Base-by-base conservation (phyloP, 225 moss, liverwort and hornwort species). In the Pleurozium schreberi region DNA sequence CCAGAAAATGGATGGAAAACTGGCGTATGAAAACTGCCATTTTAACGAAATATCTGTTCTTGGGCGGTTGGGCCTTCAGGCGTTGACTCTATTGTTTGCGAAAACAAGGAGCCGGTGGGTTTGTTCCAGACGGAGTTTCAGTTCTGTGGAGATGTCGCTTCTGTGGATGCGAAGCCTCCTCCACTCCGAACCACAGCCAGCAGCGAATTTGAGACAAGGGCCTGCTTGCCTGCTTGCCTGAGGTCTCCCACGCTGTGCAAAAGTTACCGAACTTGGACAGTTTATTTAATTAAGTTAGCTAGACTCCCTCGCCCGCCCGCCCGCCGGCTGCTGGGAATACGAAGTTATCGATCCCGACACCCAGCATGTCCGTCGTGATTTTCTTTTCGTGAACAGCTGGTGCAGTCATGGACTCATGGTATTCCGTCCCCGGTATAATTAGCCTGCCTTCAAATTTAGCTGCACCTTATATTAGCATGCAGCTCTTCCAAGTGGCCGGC, bases 401-500 rank as follows among this genome's bases (percentile, higher is more conserved):
- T 14, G 63, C 33, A 43, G 73, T n/a, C n/a, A n/a, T n/a, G n/a
- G n/a, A n/a, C n/a, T n/a, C 58, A 2, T 79, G 40, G 57, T 57
- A 76, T 52, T n/a, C 71, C 63, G 53, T 75, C 83, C 63, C 26
- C 13, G 2, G 8, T 64, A 43, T 19, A 73, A 84, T 88, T 86
- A 86, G 89, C 31, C 36, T 0, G 5, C 42, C 6, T 12, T 62
- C 58, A 86, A 83, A 92, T 83, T 73, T 86, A 90, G 88, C 25
- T 8, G 10, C 18, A 36, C 15, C 88, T 90, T 77, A 86, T 50
- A 81, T 83, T 90, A 82, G 62, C 22, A 10, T 0, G 62, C 22
- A 10, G 0, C 75, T 33, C 38, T 12, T 75, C 89, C 89, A 92
- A 90, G 90, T 92, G 87, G 89, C 89, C 84, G 84, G 91, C 69